A percentile compares a stretch with the other conserved stretches of the same genome.
Conservation (phyloP, 2,329 filamentous ascomycete species). For the Diaporthe humulicola region DNA sequence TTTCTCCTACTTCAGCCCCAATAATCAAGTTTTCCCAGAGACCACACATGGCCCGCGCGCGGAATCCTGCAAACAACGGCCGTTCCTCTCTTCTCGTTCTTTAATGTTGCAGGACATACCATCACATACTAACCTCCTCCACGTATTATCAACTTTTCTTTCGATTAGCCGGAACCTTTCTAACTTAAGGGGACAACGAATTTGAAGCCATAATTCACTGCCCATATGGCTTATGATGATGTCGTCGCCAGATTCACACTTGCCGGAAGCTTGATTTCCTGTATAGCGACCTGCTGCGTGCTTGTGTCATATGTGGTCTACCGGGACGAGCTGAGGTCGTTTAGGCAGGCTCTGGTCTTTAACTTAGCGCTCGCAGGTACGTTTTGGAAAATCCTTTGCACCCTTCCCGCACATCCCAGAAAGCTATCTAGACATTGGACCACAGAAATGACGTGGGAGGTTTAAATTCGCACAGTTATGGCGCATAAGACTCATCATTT, state of each 20-base stretch:
- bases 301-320: conserved; percentile 38
- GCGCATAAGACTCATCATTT: too few species aligned
- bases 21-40: neutral
- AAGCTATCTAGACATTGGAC: neutral
- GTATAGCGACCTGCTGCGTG: conserved; percentile 35
- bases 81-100: neutral
- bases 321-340: conserved; percentile 40
- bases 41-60: too few species aligned
- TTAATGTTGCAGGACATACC: too few species aligned
- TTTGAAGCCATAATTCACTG: neutral
- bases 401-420: neutral
- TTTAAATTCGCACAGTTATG: too few species aligned
- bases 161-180: neutral
- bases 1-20: neutral
- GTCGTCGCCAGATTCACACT: conserved; percentile 35
- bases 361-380: conserved; percentile 43
- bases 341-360: conserved; percentile 43
- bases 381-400: conserved; percentile 16
- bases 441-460: neutral
- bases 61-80: neutral
- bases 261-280: conserved; percentile 38
- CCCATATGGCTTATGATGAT: neutral
- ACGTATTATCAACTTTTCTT: too few species aligned
- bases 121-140: too few species aligned
- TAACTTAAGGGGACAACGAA: neutral